Conservation (phyloP, 257 asterid genomes). For the Gentiana straminea region DNA sequence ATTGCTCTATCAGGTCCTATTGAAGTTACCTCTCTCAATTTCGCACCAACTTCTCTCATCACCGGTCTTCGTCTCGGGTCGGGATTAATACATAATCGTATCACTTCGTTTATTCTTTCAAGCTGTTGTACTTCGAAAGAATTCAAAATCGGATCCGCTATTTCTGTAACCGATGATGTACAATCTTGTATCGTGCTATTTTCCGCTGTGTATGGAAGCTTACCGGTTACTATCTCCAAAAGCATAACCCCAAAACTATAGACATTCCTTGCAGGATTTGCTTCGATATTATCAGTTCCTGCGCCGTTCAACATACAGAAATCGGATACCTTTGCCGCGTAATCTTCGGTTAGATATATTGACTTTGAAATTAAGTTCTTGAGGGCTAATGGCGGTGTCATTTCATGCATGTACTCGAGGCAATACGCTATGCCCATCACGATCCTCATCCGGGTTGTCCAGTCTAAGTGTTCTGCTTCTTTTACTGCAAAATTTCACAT, state of each 20-base stretch:
- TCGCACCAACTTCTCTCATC: constrained; percentile 39
- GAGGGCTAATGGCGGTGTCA: constrained; percentile 52
- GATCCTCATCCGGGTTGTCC: constrained; percentile 66
- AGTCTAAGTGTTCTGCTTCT: constrained; percentile 85
- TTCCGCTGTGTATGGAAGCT: constrained; percentile 54
- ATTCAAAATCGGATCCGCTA: constrained; percentile 54
- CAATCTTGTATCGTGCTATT: constrained; percentile 29
- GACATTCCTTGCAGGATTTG: constrained; percentile 33
- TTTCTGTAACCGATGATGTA: constrained; percentile 40
- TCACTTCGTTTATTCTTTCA: constrained; percentile 34
- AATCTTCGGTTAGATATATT: constrained; percentile 69
- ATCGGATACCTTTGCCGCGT: constrained; percentile 77
- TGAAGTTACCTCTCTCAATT: constrained; percentile 56
- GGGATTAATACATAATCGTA: constrained; percentile 37
- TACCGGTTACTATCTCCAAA: constrained; percentile 64
- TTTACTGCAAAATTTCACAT: constrained; percentile 33
- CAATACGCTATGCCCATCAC: constrained; percentile 86
- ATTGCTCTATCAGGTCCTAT: constrained; percentile 60
- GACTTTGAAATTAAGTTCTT: constrained; percentile 53
- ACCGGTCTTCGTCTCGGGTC: constrained; percentile 37
- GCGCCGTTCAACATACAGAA: constrained; percentile 31
- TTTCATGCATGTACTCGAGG: constrained; percentile 73
- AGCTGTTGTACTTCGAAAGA: constrained; percentile 42
- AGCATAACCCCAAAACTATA: constrained; percentile 68
- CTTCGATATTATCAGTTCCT: constrained; percentile 19